Conservation (phyloP, 1,284 basidiomycete species). For the Polyporus tsugae region DNA sequence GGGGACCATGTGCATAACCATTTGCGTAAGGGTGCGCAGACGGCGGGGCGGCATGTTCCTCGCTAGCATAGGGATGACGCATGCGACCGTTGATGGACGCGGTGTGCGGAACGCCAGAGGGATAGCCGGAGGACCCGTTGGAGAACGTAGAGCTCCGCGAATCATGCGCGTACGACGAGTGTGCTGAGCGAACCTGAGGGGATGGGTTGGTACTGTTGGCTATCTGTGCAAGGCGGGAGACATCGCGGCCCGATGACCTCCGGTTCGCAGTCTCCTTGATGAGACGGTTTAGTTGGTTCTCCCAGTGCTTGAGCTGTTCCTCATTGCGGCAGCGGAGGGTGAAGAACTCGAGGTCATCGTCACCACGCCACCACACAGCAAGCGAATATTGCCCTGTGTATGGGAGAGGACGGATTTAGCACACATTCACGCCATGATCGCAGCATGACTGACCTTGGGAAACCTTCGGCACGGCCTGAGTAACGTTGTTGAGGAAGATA, state of each 20-base stretch:
- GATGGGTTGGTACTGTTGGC: slow-evolving; percentile 55
- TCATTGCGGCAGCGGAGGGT: slow-evolving; percentile 93
- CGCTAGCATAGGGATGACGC: slow-evolving; percentile 40
- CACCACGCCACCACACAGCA: slow-evolving; percentile 94
- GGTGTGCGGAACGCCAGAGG: slow-evolving; percentile 26
- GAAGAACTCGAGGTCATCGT: slow-evolving; percentile 93
- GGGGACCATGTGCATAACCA: slow-evolving; percentile 53
- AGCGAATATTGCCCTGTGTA: slow-evolving; percentile 64
- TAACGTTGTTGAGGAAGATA: slow-evolving; percentile 98
- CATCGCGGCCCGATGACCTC: slow-evolving; percentile 66
- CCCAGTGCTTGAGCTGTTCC: slow-evolving; percentile 95
- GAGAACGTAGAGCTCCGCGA: slow-evolving; percentile 39
- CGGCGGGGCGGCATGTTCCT: slow-evolving; percentile 39
- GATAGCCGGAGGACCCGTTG: slow-evolving; percentile 34
- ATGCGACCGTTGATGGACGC: slow-evolving; percentile 39
- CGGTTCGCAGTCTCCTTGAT: slow-evolving; percentile 77
- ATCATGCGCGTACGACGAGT: slow-evolving; percentile 34
- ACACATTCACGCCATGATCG: slow-evolving; percentile 14
- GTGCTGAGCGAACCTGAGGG: slow-evolving; percentile 38
- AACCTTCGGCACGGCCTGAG: slow-evolving; percentile 70
- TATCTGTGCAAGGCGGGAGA: slow-evolving; percentile 49
- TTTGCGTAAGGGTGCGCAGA: slow-evolving; percentile 34
- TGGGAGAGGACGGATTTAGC: slow-evolving; percentile 15
- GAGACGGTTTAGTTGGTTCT: slow-evolving; percentile 86
- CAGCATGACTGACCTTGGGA: slow-evolving; percentile 62